Conservation (phyloP, 2,329 filamentous ascomycete genomes). For the Blastomyces parvus region DNA sequence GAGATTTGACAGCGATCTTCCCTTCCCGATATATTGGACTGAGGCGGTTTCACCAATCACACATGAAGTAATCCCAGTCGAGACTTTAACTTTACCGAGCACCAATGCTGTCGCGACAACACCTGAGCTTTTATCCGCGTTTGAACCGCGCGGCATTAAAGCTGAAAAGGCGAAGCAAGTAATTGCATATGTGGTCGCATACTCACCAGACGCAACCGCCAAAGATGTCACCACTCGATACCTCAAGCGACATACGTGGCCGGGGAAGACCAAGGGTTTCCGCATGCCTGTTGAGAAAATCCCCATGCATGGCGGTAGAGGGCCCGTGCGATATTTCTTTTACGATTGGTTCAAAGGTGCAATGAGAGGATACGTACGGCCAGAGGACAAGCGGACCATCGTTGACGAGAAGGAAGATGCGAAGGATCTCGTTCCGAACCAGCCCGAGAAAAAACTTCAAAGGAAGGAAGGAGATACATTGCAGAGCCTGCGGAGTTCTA, state of each 20-base stretch:
- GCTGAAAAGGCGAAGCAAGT: slow-evolving; percentile 82
- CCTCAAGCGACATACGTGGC: slow-evolving; percentile 67
- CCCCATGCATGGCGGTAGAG: slow-evolving; percentile 64
- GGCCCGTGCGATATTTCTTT: slow-evolving; percentile 66
- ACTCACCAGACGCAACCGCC: slow-evolving; percentile 72
- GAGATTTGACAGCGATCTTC: slow-evolving; percentile 62
- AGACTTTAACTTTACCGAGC: slow-evolving; percentile 51
- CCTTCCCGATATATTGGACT: slow-evolving; percentile 85
- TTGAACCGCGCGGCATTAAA: slow-evolving; percentile 74
- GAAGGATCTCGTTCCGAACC: slow-evolving; percentile 63
- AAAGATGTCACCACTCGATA: slow-evolving; percentile 95
- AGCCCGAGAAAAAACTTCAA: slow-evolving; percentile 58
- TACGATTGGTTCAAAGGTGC: slow-evolving; percentile 83
- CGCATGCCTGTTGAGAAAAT: slow-evolving; percentile 71
- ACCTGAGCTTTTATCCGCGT: slow-evolving; percentile 59
- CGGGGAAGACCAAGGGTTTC: slow-evolving; percentile 80
- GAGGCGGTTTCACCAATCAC: slow-evolving; percentile 78
- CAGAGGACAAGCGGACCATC: slow-evolving; percentile 49
- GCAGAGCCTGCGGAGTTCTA: slow-evolving; percentile 77
- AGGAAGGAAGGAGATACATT: slow-evolving; percentile 72
- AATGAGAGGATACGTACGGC: slow-evolving; percentile 61
- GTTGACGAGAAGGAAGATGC: slow-evolving; percentile 71
- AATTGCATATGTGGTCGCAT: slow-evolving; percentile 79
- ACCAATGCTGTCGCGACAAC: slow-evolving; percentile 60
- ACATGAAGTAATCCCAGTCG: slow-evolving; percentile 68